Evolutionary conservation across 169 alveolate genomes (phyloP).

Genomic region (Plasmodium blacklocki): DNA sequence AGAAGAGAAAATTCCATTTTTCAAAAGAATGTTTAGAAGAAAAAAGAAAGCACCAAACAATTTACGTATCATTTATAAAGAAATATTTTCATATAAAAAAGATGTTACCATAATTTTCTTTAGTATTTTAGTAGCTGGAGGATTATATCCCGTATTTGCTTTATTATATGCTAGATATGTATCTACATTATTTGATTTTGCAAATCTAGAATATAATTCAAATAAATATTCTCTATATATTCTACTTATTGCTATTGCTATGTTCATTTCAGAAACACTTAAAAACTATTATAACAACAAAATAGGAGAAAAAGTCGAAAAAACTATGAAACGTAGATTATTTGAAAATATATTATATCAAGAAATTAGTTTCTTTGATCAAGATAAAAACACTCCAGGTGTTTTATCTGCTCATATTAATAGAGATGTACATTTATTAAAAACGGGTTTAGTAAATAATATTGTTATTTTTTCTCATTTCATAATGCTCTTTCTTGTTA

Average conservation of each 20-base stretch:
- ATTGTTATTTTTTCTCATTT: slow-evolving; percentile 58
- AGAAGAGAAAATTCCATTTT: slow-evolving; percentile 7
- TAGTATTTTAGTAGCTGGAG: slow-evolving; percentile 69
- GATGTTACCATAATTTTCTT: slow-evolving; percentile 24
- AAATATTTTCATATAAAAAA: slow-evolving; percentile 57
- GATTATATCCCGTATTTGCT: slow-evolving; percentile 71
- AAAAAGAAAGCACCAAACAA: slow-evolving; percentile 34
- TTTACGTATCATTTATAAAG: slow-evolving; percentile 40
- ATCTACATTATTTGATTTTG: slow-evolving; percentile 40
- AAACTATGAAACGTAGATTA: slow-evolving; percentile 19
- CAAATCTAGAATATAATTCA: slow-evolving; percentile 21
- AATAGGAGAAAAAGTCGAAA: slow-evolving; percentile 75
- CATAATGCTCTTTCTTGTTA: slow-evolving; percentile 46
- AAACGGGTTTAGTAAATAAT: slow-evolving; percentile 75
- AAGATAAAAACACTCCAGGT: slow-evolving; percentile 65
- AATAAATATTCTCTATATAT: slow-evolving; percentile 52
- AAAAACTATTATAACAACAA: slow-evolving; percentile 53
- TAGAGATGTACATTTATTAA: slow-evolving; percentile 75
- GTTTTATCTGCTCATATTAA: slow-evolving; percentile 24
- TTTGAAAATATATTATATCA: slow-evolving; percentile 74
- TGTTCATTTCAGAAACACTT: slow-evolving; percentile 68
- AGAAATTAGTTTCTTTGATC: slow-evolving; percentile 76
- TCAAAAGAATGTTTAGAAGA: slow-evolving; percentile 40
- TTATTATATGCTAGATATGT: slow-evolving; percentile 58
- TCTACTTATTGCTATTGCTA: slow-evolving; percentile 36